Evolutionary conservation across 148 eudicot species (phyloP), one percentile per base, ranked within the genome.

Genomic region (Drosera capensis): DNA sequence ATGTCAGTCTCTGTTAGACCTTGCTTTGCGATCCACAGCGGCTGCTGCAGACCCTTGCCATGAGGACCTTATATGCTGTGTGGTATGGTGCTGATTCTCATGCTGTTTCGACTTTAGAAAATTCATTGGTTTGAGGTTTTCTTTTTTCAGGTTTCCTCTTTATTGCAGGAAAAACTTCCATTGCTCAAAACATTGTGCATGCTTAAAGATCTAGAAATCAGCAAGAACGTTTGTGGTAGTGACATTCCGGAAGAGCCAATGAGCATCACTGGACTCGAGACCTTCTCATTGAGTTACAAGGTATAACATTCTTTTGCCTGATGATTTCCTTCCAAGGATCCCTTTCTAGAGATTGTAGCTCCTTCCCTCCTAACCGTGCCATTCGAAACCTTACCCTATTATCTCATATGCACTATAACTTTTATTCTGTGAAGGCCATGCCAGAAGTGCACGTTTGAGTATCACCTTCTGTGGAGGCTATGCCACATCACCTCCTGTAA

Each of bases 21-120:
- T 88, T 65, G 97, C 97, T 37, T 68, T 88, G 78, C 80, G 97
- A 36, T 70, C 94, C 31, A 77, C 97, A 17, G 94, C 95, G 31
- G 94, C 97, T 53, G 97, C 86, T 55, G 93, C 85, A 53, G 97
- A 88, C 75, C 97, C 97, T 45, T 75, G 67, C 49, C 87, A 88
- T 43, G 97, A 88, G 72, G 97, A 88, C 61, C 60, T 88, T 60
- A 80, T 72, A 17, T 88, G 97, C 53, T 88, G 79, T 68, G 95
- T 84, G 79, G 97, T 88, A 52, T 61, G 85, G 69, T 46, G 45
- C 44, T 49, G 40, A 37, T 37, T 51, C 36, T 43, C 1, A 13
- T 4, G 38, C 2, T 34, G 5, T 43, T 22, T 13, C 23, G 11
- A 37, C 2, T 41, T 57, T 35, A 3, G 2, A 49, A 31, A 30